A percentile compares a stretch with the other conserved stretches of the same genome.
Evolutionary conservation across 805 yeast genomes (phyloP).

Genomic region (Torulaspora quercuum): DNA sequence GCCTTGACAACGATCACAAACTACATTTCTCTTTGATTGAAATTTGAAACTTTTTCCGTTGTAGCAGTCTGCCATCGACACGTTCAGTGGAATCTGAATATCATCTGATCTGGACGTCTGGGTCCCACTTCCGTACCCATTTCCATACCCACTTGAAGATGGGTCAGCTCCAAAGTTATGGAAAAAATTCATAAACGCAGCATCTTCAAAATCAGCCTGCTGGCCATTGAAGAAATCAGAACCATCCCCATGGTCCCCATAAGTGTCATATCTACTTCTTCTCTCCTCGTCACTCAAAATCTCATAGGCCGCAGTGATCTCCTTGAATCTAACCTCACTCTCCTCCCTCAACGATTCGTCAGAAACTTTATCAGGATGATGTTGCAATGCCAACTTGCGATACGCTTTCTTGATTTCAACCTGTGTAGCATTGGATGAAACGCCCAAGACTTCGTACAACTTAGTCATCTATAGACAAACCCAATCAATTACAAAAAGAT

Average conservation of each 20-base stretch:
- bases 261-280: slow-evolving; percentile 56
- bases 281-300: slow-evolving; percentile 65
- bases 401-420: slow-evolving; percentile 81
- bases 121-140: slow-evolving; percentile 3
- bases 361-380: slow-evolving; percentile 86
- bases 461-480: too few species aligned
- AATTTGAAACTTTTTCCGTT: slow-evolving; percentile 78
- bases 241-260: slow-evolving; percentile 44
- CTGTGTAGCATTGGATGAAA: slow-evolving; percentile 59
- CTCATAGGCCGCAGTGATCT: slow-evolving; percentile 82
- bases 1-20: slow-evolving; percentile 75
- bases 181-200: slow-evolving; percentile 76
- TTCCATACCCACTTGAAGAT: not conserved
- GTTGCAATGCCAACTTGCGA: slow-evolving; percentile 71
- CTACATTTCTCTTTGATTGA: slow-evolving; percentile 63
- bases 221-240: slow-evolving; percentile 23
- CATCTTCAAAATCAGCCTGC: slow-evolving; percentile 53
- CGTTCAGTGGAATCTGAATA: slow-evolving; percentile 59
- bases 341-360: slow-evolving; percentile 58
- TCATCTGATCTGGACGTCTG: slow-evolving; percentile 11
- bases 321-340: slow-evolving; percentile 79
- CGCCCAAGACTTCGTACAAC: slow-evolving; percentile 65
- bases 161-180: slow-evolving; percentile 29
- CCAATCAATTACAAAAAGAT: too few species aligned
- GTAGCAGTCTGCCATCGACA: slow-evolving; percentile 70